phyloP scores from a whole-genome alignment of 768 basidiomycete genomes.

The Tylopilus subfusipes region DNA sequence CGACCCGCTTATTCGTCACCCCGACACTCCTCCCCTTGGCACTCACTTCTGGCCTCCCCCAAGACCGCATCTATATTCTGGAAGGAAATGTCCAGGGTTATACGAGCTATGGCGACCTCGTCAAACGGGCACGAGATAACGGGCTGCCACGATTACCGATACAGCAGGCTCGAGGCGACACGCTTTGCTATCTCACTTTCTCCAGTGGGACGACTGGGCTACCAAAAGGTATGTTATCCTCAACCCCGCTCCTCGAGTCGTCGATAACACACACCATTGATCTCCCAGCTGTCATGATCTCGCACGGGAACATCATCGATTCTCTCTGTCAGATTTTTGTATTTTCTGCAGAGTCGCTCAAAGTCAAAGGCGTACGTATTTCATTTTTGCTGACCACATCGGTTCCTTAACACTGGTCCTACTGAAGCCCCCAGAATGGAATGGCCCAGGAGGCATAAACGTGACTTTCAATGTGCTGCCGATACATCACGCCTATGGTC shows the following conservation, averaged over 20 bases:
- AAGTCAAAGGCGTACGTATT: conserved; percentile 39
- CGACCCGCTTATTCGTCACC: conserved; percentile 54
- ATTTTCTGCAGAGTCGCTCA: conserved; percentile 25
- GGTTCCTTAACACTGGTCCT: neutral
- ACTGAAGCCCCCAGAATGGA: conserved; percentile 37
- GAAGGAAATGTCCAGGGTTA: conserved; percentile 41
- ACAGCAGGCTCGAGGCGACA: conserved; percentile 46
- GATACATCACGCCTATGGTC: conserved; percentile 63
- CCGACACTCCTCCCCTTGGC: conserved; percentile 42
- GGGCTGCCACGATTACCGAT: conserved; percentile 41
- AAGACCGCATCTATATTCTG: conserved; percentile 48
- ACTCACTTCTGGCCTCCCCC: conserved; percentile 34
- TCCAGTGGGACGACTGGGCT: conserved; percentile 78
- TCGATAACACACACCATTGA: conserved; percentile 1
- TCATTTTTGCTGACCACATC: neutral
- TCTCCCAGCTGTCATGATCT: conserved; percentile 62
- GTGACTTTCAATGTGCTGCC: conserved; percentile 59
- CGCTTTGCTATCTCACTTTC: conserved; percentile 67
- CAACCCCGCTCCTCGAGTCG: too few species aligned
- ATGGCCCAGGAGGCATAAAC: conserved; percentile 44
- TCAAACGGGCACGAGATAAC: conserved; percentile 37
- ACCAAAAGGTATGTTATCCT: conserved; percentile 54
- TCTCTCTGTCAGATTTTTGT: conserved; percentile 40
- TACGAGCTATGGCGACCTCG: conserved; percentile 43
- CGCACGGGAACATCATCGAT: conserved; percentile 59